These are phyloP conservation scores for Thalassiosira livingstoniorum DNA, from an alignment of 352 stramenopile genomes.

Conservation along the genomic window DNA sequence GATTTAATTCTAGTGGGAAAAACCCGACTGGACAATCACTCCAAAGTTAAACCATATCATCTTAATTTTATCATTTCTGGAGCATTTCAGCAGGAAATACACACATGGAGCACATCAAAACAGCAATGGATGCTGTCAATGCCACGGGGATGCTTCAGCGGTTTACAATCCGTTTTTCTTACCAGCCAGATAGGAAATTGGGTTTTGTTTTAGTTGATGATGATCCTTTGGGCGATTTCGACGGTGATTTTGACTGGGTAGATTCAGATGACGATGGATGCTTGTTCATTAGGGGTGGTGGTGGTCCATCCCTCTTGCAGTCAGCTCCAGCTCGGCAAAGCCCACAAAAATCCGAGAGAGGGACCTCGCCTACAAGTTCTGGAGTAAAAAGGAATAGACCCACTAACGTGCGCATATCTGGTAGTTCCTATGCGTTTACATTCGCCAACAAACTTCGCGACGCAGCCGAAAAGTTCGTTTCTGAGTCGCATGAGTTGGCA, in stretches of 20 bases:
- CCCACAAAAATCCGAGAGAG: too few species aligned
- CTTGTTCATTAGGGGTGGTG: not conserved
- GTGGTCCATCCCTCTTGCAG: not conserved
- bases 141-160: not conserved
- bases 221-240: not conserved
- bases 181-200: constrained; percentile 28
- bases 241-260: constrained; percentile 8
- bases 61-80: too few species aligned
- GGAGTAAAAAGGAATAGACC: constrained; percentile 45
- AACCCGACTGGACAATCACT: not conserved
- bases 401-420: constrained; percentile 23
- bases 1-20: too few species aligned
- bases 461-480: constrained; percentile 16
- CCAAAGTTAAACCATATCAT: too few species aligned
- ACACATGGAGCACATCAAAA: not conserved
- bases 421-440: constrained; percentile 35
- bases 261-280: constrained; percentile 12
- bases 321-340: too few species aligned
- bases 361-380: too few species aligned
- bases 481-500: not conserved
- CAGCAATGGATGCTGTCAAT: not conserved
- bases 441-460: constrained; percentile 16
- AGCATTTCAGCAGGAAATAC: too few species aligned
- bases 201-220: constrained; percentile 29
- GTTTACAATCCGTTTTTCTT: constrained; percentile 32